phyloP scores from a whole-genome alignment of 176 grass and related monocot genomes.

The Oryza nivara region DNA sequence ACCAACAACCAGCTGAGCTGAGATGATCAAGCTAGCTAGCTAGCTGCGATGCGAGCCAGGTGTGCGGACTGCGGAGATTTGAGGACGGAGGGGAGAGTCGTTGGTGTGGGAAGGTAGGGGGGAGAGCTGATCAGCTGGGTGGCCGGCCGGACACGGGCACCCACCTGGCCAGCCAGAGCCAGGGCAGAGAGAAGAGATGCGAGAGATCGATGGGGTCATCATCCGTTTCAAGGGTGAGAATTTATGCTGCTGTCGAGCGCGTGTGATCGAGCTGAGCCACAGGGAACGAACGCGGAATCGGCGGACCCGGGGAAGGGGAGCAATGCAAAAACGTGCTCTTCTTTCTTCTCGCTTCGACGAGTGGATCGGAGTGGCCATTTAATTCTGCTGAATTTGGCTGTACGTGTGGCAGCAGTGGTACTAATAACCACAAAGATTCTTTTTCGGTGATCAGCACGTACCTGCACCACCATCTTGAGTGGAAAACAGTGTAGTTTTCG shows the following conservation, averaged over 20 bases:
- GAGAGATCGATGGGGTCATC: slow-evolving; percentile 9
- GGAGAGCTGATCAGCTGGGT: not conserved
- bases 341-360: slow-evolving; percentile 4
- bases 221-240: slow-evolving; percentile 20
- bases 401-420: not conserved
- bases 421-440: not conserved
- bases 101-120: slow-evolving; percentile 2
- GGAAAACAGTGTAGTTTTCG: not conserved
- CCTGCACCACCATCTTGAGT: not conserved
- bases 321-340: slow-evolving; percentile 16
- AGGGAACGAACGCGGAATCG: not conserved
- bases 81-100: not conserved
- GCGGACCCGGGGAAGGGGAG: slow-evolving; percentile 12
- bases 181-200: not conserved
- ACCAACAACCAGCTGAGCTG: not conserved
- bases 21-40: not conserved
- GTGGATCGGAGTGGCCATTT: slow-evolving; percentile 19
- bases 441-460: not conserved
- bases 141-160: not conserved
- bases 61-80: not conserved
- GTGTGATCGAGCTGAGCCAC: not conserved
- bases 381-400: slow-evolving; percentile 20
- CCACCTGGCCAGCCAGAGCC: not conserved
- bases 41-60: not conserved
- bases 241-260: slow-evolving; percentile 35